phyloP scores from a whole-genome alignment of 2,329 filamentous ascomycete species.

The Bipolaris oryzae region DNA sequence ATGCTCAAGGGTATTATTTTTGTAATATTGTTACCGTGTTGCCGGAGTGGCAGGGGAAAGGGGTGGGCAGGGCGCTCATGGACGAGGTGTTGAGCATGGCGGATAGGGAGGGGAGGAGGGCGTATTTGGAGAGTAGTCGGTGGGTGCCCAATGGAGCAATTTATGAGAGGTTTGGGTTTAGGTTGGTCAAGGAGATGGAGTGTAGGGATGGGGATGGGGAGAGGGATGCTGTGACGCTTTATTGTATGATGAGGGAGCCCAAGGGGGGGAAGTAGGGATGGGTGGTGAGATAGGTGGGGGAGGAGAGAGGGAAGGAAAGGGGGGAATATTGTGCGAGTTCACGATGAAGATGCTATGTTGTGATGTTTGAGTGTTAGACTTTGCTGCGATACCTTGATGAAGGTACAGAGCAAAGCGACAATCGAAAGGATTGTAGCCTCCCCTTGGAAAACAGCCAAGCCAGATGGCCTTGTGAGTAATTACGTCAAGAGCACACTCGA shows the following conservation, averaged over 20 bases:
- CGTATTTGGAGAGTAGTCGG: conserved; percentile 74
- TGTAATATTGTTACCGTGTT: conserved; percentile 76
- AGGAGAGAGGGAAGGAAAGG: background rate
- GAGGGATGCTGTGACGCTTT: conserved; percentile 50
- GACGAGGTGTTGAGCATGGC: conserved; percentile 66
- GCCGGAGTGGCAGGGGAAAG: conserved; percentile 68
- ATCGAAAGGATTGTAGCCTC: no score
- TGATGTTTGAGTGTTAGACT: no score
- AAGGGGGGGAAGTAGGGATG: background rate
- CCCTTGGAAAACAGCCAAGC: no score
- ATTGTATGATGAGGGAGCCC: conserved; percentile 55
- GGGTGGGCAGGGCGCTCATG: conserved; percentile 69
- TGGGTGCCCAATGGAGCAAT: conserved; percentile 72
- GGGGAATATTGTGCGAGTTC: background rate
- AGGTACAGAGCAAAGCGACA: no score
- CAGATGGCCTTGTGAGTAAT: no score
- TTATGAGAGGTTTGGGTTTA: conserved; percentile 73
- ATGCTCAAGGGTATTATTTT: conserved; percentile 73
- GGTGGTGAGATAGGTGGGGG: background rate
- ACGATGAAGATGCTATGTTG: no score
- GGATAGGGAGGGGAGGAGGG: conserved; percentile 67
- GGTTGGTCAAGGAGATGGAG: conserved; percentile 67
- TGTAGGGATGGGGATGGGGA: conserved; percentile 67
- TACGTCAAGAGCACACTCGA: no score
- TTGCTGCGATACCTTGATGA: no score